Conservation (phyloP, 2,329 filamentous ascomycete genomes). For the Elsinoe australis region DNA sequence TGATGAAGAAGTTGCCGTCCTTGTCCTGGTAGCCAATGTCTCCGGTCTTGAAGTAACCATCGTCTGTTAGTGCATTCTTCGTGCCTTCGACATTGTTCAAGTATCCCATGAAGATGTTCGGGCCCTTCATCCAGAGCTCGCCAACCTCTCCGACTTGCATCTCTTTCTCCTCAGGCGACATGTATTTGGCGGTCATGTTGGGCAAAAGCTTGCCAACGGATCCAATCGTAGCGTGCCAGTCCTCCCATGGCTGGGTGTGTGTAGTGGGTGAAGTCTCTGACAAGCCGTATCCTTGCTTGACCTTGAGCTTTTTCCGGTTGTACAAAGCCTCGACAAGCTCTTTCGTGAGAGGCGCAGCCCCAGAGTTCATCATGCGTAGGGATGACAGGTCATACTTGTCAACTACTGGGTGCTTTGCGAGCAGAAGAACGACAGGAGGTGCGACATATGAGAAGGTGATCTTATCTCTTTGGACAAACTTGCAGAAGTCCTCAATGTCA, state of each 20-base stretch:
- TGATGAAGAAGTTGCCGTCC: conserved; percentile 79
- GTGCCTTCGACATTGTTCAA: conserved; percentile 66
- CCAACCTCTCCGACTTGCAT: conserved; percentile 54
- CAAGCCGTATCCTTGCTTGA: conserved; percentile 90
- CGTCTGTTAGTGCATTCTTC: conserved; percentile 59
- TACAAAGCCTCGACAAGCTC: conserved; percentile 74
- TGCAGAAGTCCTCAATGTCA: conserved; percentile 71
- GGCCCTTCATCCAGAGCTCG: conserved; percentile 62
- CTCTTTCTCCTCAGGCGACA: conserved; percentile 54
- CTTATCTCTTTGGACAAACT: conserved; percentile 63
- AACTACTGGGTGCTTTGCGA: conserved; percentile 72
- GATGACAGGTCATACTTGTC: conserved; percentile 72
- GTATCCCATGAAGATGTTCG: conserved; percentile 74
- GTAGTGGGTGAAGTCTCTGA: conserved; percentile 79
- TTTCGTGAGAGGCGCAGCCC: conserved; percentile 73
- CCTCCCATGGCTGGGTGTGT: conserved; percentile 60
- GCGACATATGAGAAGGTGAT: conserved; percentile 77
- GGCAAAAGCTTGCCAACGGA: conserved; percentile 70
- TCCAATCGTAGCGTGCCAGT: conserved; percentile 70
- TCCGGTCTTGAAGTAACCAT: conserved; percentile 86
- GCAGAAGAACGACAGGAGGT: conserved; percentile 71
- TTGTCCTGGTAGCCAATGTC: conserved; percentile 74
- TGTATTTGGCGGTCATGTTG: conserved; percentile 74
- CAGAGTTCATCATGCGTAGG: conserved; percentile 77
- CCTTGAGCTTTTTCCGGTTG: conserved; percentile 62